Conservation (phyloP, 1,284 basidiomycete species). For the Rhodotorula sp. region DNA sequence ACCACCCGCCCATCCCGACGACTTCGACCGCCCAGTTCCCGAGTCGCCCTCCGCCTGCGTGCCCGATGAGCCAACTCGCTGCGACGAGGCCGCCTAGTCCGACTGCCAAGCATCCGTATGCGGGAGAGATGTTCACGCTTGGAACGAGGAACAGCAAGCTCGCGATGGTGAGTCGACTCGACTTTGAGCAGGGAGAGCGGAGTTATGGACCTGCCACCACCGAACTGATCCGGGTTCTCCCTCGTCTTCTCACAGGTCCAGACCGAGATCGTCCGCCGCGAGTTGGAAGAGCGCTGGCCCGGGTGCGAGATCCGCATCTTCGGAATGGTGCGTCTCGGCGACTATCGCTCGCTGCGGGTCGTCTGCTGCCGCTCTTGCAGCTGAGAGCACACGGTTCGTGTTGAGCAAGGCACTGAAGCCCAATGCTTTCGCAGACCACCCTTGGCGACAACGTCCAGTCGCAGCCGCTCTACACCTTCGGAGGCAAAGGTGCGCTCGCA, state of each 20-base stretch:
- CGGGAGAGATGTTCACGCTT: conserved; percentile 54
- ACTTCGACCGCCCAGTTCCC: conserved; percentile 22
- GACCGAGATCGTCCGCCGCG: conserved; percentile 69
- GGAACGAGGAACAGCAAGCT: conserved; percentile 83
- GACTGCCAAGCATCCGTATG: not conserved
- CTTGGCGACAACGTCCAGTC: conserved; percentile 88
- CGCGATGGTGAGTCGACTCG: conserved; percentile 57
- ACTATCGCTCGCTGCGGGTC: not conserved
- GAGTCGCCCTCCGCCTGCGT: conserved; percentile 4
- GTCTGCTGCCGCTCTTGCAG: not conserved
- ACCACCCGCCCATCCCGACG: conserved; percentile 31
- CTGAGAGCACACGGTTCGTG: not conserved
- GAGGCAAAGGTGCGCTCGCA: conserved; percentile 48
- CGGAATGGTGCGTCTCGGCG: conserved; percentile 33
- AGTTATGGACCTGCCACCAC: too few species aligned
- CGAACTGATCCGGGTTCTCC: not conserved
- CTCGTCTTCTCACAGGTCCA: conserved; percentile 55
- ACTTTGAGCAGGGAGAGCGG: too few species aligned
- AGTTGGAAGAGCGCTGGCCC: conserved; percentile 58
- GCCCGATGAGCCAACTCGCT: conserved; percentile 15
- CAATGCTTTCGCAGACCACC: conserved; percentile 61
- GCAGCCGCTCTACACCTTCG: conserved; percentile 57
- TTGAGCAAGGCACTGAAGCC: not conserved
- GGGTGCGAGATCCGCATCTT: conserved; percentile 56
- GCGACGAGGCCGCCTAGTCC: conserved; percentile 4